Percentiles rank a stretch among this genome's conserved stretches.
phyloP scores from a whole-genome alignment of 176 grass and related monocot species.

The Eragrostis nindensis region DNA sequence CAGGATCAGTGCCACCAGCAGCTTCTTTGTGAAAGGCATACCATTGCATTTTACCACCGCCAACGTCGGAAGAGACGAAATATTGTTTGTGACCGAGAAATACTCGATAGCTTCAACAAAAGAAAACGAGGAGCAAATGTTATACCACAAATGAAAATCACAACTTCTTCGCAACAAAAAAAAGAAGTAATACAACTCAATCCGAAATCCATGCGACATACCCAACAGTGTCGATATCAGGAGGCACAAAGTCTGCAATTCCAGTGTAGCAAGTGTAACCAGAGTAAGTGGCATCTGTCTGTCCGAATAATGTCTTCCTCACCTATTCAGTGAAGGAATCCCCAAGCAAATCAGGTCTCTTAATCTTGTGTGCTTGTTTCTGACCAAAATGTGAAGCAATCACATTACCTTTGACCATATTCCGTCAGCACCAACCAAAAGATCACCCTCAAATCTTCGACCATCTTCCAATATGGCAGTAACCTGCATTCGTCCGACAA shows the following conservation, averaged over 20 bases:
- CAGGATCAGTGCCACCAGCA: slow-evolving; percentile 82
- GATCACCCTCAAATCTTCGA: slow-evolving; percentile 84
- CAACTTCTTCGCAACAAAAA: too few species aligned
- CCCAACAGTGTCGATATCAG: slow-evolving; percentile 96
- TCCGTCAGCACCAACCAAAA: slow-evolving; percentile 96
- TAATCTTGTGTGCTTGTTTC: slow-evolving; percentile 20
- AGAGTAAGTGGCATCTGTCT: slow-evolving; percentile 79
- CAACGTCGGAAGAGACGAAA: slow-evolving; percentile 98
- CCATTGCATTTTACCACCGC: slow-evolving; percentile 99
- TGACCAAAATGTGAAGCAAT: slow-evolving; percentile 9
- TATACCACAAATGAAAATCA: slow-evolving; percentile 24
- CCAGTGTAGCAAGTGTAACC: slow-evolving; percentile 98
- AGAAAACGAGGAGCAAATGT: background rate
- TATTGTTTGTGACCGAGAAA: slow-evolving; percentile 99
- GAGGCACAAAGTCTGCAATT: slow-evolving; percentile 94
- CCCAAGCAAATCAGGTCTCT: slow-evolving; percentile 27
- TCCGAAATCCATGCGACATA: slow-evolving; percentile 47
- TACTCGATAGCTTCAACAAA: slow-evolving; percentile 74
- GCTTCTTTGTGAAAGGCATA: slow-evolving; percentile 97
- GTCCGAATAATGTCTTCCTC: slow-evolving; percentile 77
- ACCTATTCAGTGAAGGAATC: slow-evolving; percentile 60
- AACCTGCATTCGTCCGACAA: slow-evolving; percentile 51
- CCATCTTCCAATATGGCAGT: slow-evolving; percentile 88
- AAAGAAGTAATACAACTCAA: slow-evolving; percentile 11
- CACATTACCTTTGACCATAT: slow-evolving; percentile 96